phyloP scores from a whole-genome alignment of 1,139 yeast genomes.

The Debaryomyces udenii region DNA sequence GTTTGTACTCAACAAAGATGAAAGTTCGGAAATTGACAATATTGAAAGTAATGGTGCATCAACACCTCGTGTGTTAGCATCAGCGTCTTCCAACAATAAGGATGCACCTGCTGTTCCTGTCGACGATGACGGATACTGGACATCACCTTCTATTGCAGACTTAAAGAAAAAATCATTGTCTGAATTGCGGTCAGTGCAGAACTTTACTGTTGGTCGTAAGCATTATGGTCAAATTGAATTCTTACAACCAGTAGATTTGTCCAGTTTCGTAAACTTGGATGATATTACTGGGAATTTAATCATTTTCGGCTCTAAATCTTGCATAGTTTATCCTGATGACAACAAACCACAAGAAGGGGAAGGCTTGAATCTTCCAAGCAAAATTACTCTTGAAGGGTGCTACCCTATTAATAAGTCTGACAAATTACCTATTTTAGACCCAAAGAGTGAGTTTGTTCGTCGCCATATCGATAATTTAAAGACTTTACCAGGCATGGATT shows the following conservation, averaged over 20 bases:
- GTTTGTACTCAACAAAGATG: constrained; percentile 29
- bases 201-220: constrained; percentile 78
- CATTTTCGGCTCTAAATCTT: constrained; percentile 60
- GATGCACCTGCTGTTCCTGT: constrained; percentile 41
- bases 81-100: constrained; percentile 14
- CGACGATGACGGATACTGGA: constrained; percentile 78
- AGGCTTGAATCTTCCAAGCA: constrained; percentile 79
- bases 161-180: constrained; percentile 60
- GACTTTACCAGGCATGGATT: constrained; percentile 59
- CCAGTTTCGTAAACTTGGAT: constrained; percentile 59
- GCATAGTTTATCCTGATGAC: constrained; percentile 77
- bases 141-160: constrained; percentile 71
- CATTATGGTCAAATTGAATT: constrained; percentile 80
- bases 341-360: constrained; percentile 69
- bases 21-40: constrained; percentile 12
- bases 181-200: constrained; percentile 64
- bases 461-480: constrained; percentile 73
- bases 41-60: constrained; percentile 8
- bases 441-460: constrained; percentile 69
- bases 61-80: constrained; percentile 17
- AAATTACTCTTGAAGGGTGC: constrained; percentile 73
- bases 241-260: constrained; percentile 78
- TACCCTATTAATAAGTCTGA: constrained; percentile 77
- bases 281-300: constrained; percentile 69
- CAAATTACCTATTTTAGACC: constrained; percentile 75